Percentiles rank a stretch among this genome's conserved stretches.
phyloP scores from a whole-genome alignment of 116 monocot species.

The Dioscorea cayenensis region DNA sequence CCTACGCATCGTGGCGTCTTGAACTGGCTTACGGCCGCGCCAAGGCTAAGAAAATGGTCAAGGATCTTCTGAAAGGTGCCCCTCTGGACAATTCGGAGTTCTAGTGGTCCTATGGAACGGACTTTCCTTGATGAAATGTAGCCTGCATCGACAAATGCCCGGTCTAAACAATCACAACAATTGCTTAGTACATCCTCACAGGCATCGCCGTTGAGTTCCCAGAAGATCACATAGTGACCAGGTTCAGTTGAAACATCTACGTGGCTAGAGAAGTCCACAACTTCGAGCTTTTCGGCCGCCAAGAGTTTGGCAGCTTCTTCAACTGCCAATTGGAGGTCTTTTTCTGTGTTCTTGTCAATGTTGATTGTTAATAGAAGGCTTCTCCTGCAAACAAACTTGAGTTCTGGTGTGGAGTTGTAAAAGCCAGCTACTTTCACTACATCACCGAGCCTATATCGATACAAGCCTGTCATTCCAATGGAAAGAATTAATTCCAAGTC shows the following conservation, averaged over 20 bases:
- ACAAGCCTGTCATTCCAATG: constrained; percentile 46
- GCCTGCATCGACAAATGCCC: constrained; percentile 46
- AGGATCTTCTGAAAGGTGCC: constrained; percentile 69
- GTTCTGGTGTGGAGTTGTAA: constrained; percentile 74
- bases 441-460: constrained; percentile 87
- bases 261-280: constrained; percentile 89
- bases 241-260: constrained; percentile 65
- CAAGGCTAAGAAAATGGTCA: constrained; percentile 33
- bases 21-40: constrained; percentile 57
- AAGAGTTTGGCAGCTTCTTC: constrained; percentile 69
- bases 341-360: constrained; percentile 99
- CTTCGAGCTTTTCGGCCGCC: constrained; percentile 76
- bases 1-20: constrained; percentile 55
- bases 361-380: constrained; percentile 76
- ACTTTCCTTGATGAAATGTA: constrained; percentile 50
- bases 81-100: constrained; percentile 42
- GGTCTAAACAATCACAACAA: constrained; percentile 63
- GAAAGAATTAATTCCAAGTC: neutral
- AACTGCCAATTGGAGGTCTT: constrained; percentile 79
- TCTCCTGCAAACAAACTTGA: constrained; percentile 72
- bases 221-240: constrained; percentile 89
- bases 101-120: constrained; percentile 42
- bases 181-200: constrained; percentile 39
- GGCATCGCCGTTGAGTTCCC: constrained; percentile 65
- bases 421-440: constrained; percentile 72